Base-by-base conservation (phyloP, 345 rosid species). In the Trapa incisa region DNA sequence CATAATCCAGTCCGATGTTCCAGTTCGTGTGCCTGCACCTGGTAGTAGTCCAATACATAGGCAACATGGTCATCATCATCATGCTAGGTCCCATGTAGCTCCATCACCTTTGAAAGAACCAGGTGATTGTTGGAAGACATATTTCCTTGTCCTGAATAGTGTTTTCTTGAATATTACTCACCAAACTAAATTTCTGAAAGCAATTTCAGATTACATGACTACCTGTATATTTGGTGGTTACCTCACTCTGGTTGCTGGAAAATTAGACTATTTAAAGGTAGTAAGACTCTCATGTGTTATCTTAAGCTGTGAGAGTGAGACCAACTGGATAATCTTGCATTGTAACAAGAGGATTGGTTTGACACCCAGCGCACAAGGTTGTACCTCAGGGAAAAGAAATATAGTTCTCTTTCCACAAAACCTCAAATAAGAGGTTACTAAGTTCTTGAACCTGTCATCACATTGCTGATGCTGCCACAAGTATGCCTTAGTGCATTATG, bases 101-200 rank as follows among this genome's bases (percentile, higher is more conserved):
- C 91, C 91, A 37, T 75, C 93, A 36, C 91, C 97, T 77, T 80
- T 87, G 11, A 80, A 85, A 61, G 79, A 72, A 48, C 85, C 74
- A 73, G 84, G 99, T 91, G 35, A 58, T 58, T 58, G 12, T 32
- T 32, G 16, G 38, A 58, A 10, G 2, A 36, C 38, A 8, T 35
- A 38, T 58, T 58, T 32, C 56, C 16, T 8, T 15, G 3, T 58
- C 14, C 38, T 32, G 14, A 33, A 38, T 33, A 6, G 63, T 12
- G 32, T 12, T 32, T 35, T 58, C 16, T 35, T 58, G 16, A 35
- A 32, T 58, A 35, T 12, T 29, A 45, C 13, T 58, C 1, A 36
- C 29, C 2, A 33, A 58, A 58, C 60, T 45, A 45, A 7, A 45
- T 45, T 11, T 45, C 48, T 13, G 1, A 32, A 58, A 58, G 37